Evolutionary conservation across 768 basidiomycete genomes (phyloP), one percentile per base, ranked within the genome.

Genomic region (Suillus subalutaceus): DNA sequence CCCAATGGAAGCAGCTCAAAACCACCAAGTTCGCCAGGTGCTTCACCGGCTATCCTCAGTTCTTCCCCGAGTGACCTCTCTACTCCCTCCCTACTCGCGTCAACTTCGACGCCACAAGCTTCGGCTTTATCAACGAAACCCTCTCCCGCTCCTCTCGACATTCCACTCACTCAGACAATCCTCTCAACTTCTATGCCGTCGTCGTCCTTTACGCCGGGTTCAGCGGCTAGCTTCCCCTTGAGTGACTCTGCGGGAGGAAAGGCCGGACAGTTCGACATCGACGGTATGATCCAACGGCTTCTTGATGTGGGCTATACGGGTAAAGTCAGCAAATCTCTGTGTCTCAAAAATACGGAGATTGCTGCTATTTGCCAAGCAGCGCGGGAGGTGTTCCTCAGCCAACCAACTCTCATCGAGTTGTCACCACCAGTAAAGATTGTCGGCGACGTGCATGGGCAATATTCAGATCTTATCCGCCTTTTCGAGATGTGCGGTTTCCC

Each of bases 401-500:
- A 99, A 76, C 97, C 97, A 10, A 98, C 97, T 4, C 89, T 99
- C 70, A 91, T 99, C 74, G 97, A 99, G 79, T 86, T 99, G 60
- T 94, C 92, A 6, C 97, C 97, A 10, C 97, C 97, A 35, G 97
- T 99, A 71, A 99, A 99, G 86, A 98, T 99, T 69, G 97, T 99
- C 20, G 97, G 97, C 35, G 97, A 99, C 79, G 96, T 99, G 7
- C 97, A 99, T 74, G 97, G 97, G 8, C 97, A 99, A 81, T 99
- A 98, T 79, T 94, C 93, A 61, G 97, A 99, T 84, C 89, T 99
- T 72, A 99, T 99, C 72, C 91, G 97, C 63, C 81, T 99, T 56
- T 99, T 99, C 73, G 97, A 99, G 79, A 99, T 99, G 97, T 99
- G 97, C 75, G 97, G 97, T 30, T 99, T 99, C 79, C 97, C 97